Evolutionary conservation across 257 asterid species (phyloP).

Genomic region (Forsythia suspensa): DNA sequence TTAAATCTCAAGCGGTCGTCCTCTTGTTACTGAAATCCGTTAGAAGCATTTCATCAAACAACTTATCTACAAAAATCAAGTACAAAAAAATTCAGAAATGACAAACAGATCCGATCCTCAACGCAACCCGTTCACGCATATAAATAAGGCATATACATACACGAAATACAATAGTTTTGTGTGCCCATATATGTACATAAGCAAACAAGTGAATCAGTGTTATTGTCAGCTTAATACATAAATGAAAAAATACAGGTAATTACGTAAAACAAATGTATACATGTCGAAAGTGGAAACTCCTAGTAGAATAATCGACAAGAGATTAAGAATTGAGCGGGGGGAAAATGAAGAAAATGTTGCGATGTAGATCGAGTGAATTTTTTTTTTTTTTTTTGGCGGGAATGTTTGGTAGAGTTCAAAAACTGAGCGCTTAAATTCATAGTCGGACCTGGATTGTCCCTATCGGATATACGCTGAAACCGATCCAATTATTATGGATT

Average conservation of each 20-base stretch:
- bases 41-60: conserved; percentile 48
- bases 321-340: background rate
- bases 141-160: background rate
- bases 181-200: background rate
- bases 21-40: conserved; percentile 25
- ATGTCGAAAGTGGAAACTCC: background rate
- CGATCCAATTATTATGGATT: too few species aligned
- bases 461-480: too few species aligned
- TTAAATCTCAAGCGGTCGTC: conserved; percentile 9
- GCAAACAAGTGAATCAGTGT: background rate
- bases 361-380: too few species aligned
- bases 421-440: too few species aligned
- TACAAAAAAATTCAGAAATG: background rate
- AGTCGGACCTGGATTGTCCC: too few species aligned
- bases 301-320: background rate
- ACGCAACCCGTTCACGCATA: background rate
- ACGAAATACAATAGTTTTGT: background rate
- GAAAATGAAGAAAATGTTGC: too few species aligned
- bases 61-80: conserved; percentile 5
- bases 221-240: too few species aligned
- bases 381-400: too few species aligned
- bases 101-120: background rate
- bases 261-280: background rate
- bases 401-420: too few species aligned
- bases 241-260: background rate